These are phyloP conservation scores for Suhomyces ambrosiae DNA, from an alignment of 1,139 yeast species.

Conservation along the genomic window DNA sequence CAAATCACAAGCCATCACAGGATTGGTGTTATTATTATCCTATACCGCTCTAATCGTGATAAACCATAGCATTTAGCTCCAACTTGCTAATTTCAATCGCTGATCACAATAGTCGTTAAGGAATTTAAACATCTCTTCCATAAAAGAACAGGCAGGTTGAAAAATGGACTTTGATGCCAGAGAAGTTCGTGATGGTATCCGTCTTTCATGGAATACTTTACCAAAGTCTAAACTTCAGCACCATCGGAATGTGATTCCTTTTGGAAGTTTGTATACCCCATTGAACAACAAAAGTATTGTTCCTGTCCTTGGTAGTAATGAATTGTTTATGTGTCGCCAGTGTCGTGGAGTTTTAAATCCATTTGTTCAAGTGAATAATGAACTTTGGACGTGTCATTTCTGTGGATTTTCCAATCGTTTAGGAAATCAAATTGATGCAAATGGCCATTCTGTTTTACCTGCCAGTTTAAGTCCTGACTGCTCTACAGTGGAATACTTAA, in stretches of 20 bases:
- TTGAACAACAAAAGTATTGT: conserved; percentile 52
- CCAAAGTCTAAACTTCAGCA: conserved; percentile 65
- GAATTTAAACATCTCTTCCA: no score
- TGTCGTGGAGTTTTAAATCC: conserved; percentile 68
- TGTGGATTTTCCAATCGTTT: conserved; percentile 60
- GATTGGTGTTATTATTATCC: no score
- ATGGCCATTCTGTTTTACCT: conserved; percentile 27
- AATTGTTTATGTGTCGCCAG: conserved; percentile 49
- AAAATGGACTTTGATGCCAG: conserved; percentile 73
- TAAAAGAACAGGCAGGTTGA: no score
- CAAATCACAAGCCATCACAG: no score
- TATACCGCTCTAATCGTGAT: no score
- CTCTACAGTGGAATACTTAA: conserved; percentile 62
- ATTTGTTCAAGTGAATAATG: conserved; percentile 41
- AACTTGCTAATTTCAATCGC: no score
- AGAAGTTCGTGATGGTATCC: conserved; percentile 88
- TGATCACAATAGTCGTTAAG: no score
- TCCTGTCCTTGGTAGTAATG: conserved; percentile 32
- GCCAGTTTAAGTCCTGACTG: conserved; percentile 40
- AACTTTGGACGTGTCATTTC: conserved; percentile 65
- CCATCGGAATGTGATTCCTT: conserved; percentile 59
- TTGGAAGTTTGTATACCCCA: conserved; percentile 70
- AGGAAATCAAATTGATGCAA: conserved; percentile 9
- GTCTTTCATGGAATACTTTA: conserved; percentile 87
- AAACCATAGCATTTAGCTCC: no score